Base-by-base conservation (phyloP, 1,284 basidiomycete species). In the Neonothopanus nambi region DNA sequence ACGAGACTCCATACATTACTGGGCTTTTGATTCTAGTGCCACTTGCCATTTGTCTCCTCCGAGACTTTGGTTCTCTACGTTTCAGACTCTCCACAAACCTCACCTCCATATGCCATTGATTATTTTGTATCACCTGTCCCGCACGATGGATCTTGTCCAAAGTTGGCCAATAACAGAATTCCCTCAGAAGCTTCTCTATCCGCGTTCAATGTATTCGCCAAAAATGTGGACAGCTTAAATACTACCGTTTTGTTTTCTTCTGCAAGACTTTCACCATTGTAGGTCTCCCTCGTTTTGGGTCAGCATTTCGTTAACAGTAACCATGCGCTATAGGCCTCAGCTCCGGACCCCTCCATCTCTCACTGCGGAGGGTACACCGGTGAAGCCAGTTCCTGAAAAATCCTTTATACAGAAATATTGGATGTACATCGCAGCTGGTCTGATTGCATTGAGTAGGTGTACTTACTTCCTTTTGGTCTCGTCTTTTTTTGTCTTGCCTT, bases 331-430 rank as follows among this genome's bases (percentile, higher is more conserved):
- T 62, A 92, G 89, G 51, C 87, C 87, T 42, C 78, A 80, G 54
- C 73, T 91, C 39, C 79, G 80, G 48, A 71, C 77, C 0, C 88
- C 89, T 12, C 86, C 87, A 12, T 81, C 80, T 1, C 68, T 93
- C 54, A 84, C 81, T 18, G 72, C 78, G 28, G 77, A 82, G 66
- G 91, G 92, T 50, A 76, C 84, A 62, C 79, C 82, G 18, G 74
- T 85, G 23, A 68, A 76, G 50, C 81, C 86, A 0, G 69, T 73
- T 21, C 78, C 79, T 1, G 91, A 92, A 66, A 89, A 93, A 70
- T 74, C 81, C 8, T 92, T 94, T 69, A 57, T 94, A 35, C 87
- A 92, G 65, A 95, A 94, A 69, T 56, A 48, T 39, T 54, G 49
- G 49, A 73, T 94, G 68, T 92, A 93, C 62, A 81, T 92, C 46